Conservation (phyloP, 495 filamentous ascomycete species). For the Rostrohypoxylon terebratum region DNA sequence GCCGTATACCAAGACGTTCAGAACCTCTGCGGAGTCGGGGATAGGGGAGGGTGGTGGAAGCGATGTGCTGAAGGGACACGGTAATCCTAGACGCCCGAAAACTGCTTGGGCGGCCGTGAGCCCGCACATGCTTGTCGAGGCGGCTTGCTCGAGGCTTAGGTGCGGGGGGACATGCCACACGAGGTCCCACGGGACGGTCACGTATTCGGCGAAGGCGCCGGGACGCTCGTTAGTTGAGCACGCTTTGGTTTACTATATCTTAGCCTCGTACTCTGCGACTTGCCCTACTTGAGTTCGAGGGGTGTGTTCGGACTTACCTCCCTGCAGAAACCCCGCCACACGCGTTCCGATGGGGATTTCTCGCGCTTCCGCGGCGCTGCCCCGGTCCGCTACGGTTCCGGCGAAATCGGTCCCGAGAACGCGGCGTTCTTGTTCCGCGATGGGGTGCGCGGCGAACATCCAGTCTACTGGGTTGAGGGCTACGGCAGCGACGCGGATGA, state of each 20-base stretch:
- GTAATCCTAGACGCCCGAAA: slow-evolving; percentile 50
- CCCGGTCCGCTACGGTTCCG: slow-evolving; percentile 52
- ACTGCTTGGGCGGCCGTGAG: slow-evolving; percentile 52
- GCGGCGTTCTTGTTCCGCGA: slow-evolving; percentile 41
- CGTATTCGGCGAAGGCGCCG: slow-evolving; percentile 60
- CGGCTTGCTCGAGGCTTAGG: slow-evolving; percentile 48
- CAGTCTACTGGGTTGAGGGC: slow-evolving; percentile 60
- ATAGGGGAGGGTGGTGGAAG: neutral
- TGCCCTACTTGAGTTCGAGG: no score
- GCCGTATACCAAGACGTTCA: slow-evolving; percentile 54
- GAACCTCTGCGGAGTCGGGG: neutral
- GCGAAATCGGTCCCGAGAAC: slow-evolving; percentile 62
- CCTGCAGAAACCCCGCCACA: slow-evolving; percentile 23
- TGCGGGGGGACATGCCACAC: slow-evolving; percentile 52
- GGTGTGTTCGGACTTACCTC: slow-evolving; percentile 30
- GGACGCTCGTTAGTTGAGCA: slow-evolving; percentile 51
- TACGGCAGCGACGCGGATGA: slow-evolving; percentile 58
- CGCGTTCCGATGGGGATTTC: neutral
- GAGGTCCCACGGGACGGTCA: slow-evolving; percentile 48
- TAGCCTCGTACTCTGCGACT: no score
- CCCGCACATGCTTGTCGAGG: slow-evolving; percentile 49
- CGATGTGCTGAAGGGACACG: slow-evolving; percentile 43
- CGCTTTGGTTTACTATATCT: slow-evolving; percentile 19
- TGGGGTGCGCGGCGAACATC: slow-evolving; percentile 49
- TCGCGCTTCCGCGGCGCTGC: neutral